Conservation (phyloP, 495 filamentous ascomycete genomes). For the Neurospora hispaniola region DNA sequence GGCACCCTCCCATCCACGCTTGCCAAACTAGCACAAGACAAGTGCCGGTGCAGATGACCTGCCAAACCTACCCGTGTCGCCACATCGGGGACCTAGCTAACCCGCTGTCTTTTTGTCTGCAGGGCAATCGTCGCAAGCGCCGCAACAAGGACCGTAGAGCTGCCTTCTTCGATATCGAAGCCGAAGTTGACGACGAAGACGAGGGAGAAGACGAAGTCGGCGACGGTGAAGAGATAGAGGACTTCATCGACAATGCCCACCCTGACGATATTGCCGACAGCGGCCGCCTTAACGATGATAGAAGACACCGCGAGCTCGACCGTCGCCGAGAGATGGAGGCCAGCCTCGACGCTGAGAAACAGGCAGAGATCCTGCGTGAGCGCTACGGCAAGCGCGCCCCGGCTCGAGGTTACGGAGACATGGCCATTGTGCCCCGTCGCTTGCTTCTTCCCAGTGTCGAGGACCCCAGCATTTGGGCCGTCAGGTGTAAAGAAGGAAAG, state of each 20-base stretch:
- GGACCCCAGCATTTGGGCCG: conserved; percentile 92
- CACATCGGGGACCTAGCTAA: not conserved
- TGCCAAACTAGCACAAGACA: not conserved
- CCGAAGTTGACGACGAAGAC: conserved; percentile 93
- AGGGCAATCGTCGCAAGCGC: conserved; percentile 74
- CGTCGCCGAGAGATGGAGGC: conserved; percentile 74
- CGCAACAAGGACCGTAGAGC: conserved; percentile 53
- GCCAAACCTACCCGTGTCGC: not conserved
- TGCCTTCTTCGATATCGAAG: conserved; percentile 89
- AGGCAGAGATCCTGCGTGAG: conserved; percentile 74
- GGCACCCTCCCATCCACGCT: not conserved
- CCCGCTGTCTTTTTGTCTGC: conserved; percentile 3
- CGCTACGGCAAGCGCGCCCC: conserved; percentile 57
- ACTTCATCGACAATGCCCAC: conserved; percentile 81
- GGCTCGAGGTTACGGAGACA: conserved; percentile 39
- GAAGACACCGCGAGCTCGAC: conserved; percentile 89
- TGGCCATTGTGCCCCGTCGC: conserved; percentile 69
- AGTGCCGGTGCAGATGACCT: conserved; percentile 3
- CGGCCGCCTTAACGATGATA: conserved; percentile 75
- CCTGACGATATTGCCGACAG: conserved; percentile 79
- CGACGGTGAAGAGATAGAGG: conserved; percentile 72
- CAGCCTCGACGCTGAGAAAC: conserved; percentile 84
- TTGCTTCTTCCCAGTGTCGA: conserved; percentile 87
- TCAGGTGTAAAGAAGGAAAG: conserved; percentile 88
- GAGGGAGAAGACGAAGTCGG: conserved; percentile 80